These are phyloP conservation scores for Teunomyces funiuensis DNA, from an alignment of 805 yeast genomes.

Conservation along the genomic window DNA sequence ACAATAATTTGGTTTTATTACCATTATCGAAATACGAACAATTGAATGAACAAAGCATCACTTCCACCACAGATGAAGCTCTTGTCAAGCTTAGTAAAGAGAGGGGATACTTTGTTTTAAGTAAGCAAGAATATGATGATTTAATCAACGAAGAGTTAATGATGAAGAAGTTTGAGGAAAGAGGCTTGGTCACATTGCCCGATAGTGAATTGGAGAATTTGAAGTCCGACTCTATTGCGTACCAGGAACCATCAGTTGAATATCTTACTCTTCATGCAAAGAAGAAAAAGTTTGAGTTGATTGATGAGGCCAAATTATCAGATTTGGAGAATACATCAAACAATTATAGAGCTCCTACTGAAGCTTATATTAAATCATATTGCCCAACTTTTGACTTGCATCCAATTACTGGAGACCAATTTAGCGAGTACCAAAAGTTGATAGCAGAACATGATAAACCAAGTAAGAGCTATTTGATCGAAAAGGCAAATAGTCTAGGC, in stretches of 20 bases:
- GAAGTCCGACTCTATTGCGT: conserved; percentile 8
- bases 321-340: conserved; percentile 14
- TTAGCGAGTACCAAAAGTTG: conserved; percentile 14
- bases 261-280: conserved; percentile 17
- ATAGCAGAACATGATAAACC: conserved; percentile 34
- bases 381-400: conserved; percentile 17
- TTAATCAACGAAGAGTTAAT: conserved; percentile 35
- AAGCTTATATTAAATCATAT: conserved; percentile 22
- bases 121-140: conserved; percentile 24
- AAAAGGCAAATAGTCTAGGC: conserved; percentile 37
- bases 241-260: conserved; percentile 23
- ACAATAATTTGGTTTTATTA: conserved; percentile 31
- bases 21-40: conserved; percentile 33
- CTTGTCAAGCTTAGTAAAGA: conserved; percentile 20
- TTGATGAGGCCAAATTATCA: conserved; percentile 15
- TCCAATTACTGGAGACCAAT: conserved; percentile 11
- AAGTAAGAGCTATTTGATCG: conserved; percentile 28
- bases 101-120: conserved; percentile 29
- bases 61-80: conserved; percentile 22
- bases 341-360: conserved; percentile 22
- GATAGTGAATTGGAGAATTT: conserved; percentile 18
- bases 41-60: conserved; percentile 23
- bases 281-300: conserved; percentile 12
- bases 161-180: conserved; percentile 27
- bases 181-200: conserved; percentile 36